phyloP scores from a whole-genome alignment of 352 stramenopile species.

The Phytophthora crassamura region DNA sequence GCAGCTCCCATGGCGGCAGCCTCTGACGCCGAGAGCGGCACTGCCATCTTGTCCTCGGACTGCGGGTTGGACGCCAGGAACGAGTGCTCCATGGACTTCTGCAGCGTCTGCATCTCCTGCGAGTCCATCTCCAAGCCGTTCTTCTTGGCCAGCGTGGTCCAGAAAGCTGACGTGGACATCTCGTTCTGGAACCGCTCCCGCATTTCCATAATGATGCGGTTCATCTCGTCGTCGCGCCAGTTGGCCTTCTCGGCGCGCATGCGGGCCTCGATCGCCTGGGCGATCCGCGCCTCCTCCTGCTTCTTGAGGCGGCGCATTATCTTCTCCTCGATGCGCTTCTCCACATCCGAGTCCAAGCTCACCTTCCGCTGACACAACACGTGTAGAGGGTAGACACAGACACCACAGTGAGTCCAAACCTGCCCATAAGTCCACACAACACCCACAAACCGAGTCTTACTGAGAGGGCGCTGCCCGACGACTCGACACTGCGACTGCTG shows the following conservation, averaged over 20 bases:
- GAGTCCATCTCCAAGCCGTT: slow-evolving; percentile 54
- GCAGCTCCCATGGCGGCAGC: slow-evolving; percentile 30
- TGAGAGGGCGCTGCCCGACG: slow-evolving; percentile 36
- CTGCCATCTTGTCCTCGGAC: slow-evolving; percentile 69
- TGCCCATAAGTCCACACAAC: neutral
- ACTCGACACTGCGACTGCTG: slow-evolving; percentile 53
- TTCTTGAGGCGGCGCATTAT: slow-evolving; percentile 88
- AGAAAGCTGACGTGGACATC: slow-evolving; percentile 73
- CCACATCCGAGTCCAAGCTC: slow-evolving; percentile 77
- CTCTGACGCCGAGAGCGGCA: slow-evolving; percentile 22
- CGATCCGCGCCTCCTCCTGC: slow-evolving; percentile 87
- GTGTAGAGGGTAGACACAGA: neutral
- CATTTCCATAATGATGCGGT: slow-evolving; percentile 92
- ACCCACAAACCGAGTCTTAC: slow-evolving; percentile 22
- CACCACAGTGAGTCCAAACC: slow-evolving; percentile 21
- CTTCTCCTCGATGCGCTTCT: slow-evolving; percentile 89
- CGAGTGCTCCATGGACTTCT: slow-evolving; percentile 55
- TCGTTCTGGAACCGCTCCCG: slow-evolving; percentile 85
- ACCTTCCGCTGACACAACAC: slow-evolving; percentile 44
- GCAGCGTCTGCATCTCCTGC: slow-evolving; percentile 52
- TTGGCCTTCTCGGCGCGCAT: slow-evolving; percentile 88
- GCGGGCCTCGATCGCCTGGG: slow-evolving; percentile 81
- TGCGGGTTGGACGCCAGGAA: slow-evolving; percentile 70
- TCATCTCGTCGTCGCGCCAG: slow-evolving; percentile 91
- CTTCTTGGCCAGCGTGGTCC: slow-evolving; percentile 70